Base-by-base conservation (phyloP, 441 rosid genomes). In the Melastoma candidum region DNA sequence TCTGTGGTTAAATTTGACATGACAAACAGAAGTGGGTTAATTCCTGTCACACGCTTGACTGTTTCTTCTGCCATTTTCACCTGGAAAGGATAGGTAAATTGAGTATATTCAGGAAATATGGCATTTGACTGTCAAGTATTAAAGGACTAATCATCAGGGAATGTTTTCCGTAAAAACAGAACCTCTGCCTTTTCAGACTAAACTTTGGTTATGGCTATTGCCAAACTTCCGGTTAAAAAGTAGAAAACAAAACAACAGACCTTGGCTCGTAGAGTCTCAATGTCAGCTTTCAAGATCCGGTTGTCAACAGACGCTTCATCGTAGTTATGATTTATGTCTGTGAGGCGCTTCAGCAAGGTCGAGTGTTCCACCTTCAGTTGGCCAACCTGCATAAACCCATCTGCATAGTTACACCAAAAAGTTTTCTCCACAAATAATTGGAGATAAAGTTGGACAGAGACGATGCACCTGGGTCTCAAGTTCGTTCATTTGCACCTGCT, bases 1-100 rank as follows among this genome's bases (percentile, higher is more conserved):
- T 78, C 81, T 48, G 63, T 66, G 69, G 80, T 82, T 63, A 76
- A 68, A 58, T 69, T 80, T 27, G 90, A 66, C 69, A 83, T 77
- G 49, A 80, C 70, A 4, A 82, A 75, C 61, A 78, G 71, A 65
- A 79, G 54, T 1, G 97, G 98, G 64, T 84, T 85, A 73, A 82
- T 67, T 67, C 97, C 97, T 2, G 97, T 85, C 58, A 82, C 85
- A 52, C 80, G 76, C 65, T 88, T 92, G 5, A 88, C 95, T 6
- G 90, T 87, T 75, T 92, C 98, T 76, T 92, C 98, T 11, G 95
- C 98, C 98, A 92, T 88, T 79, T 87, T 87, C 52, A 92, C 97
- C 96, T 90, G 75, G 47, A 79, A 71, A 47, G 12, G 44, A 17
- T 47, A 14, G 41, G 12, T 17, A 13, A 11, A 45, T 12, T 2